Evolutionary conservation across 257 asterid species (phyloP).

Genomic region (Solanum pennellii): DNA sequence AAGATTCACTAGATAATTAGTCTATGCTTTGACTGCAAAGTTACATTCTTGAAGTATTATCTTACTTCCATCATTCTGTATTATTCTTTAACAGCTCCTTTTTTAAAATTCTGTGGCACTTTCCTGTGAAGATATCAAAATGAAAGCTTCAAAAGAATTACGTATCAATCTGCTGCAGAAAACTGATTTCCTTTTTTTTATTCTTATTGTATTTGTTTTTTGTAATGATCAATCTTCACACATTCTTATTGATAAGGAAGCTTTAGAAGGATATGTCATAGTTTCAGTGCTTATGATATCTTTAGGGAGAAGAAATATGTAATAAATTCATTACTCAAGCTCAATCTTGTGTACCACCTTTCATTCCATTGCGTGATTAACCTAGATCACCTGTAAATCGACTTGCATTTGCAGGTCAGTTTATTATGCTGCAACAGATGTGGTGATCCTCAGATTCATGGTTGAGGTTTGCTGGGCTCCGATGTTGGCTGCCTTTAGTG

Average conservation of each 20-base stretch:
- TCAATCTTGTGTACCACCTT: neutral
- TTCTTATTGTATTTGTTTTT: neutral
- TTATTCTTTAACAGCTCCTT: neutral
- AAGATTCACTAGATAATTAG: constrained; percentile 28
- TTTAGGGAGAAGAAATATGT: neutral
- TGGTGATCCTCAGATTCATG: constrained; percentile 89
- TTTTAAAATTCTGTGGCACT: neutral
- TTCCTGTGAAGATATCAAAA: neutral
- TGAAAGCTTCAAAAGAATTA: neutral
- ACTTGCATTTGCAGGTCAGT: constrained; percentile 60
- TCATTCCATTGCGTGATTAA: neutral
- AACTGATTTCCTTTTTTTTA: neutral
- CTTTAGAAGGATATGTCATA: neutral
- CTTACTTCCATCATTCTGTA: neutral
- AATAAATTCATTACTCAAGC: neutral
- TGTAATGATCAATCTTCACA: neutral
- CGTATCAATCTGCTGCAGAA: neutral
- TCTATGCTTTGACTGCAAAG: neutral
- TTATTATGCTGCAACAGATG: constrained; percentile 95
- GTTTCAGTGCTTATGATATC: neutral
- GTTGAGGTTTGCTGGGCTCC: constrained; percentile 99
- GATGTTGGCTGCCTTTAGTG: constrained; percentile 98
- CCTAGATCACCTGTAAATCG: neutral
- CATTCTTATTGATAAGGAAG: neutral
- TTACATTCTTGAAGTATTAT: neutral